Evolutionary conservation across 1,284 basidiomycete genomes (phyloP), one percentile per base, ranked within the genome.

Genomic region (Trametes hirsuta): DNA sequence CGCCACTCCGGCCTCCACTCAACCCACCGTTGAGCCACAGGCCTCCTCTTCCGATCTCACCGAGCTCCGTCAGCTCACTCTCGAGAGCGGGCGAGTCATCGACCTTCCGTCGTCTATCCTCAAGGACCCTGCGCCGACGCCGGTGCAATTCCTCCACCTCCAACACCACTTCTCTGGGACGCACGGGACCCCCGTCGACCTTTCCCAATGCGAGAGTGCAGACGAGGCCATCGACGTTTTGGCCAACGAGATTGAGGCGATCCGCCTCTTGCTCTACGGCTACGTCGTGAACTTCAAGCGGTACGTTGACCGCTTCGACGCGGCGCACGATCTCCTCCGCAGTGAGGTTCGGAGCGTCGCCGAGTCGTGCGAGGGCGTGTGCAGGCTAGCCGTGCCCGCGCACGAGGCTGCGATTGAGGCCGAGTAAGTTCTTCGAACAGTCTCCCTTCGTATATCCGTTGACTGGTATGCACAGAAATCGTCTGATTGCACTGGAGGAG

Each of bases 181-280:
- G 6, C 42, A 47, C 12, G 41, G 50, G 5, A 22, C 40, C 14
- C 42, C 53, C 22, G 9, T 50, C n/a, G 50, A 58, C 41, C 47
- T 65, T 24, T 25, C 52, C 8, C 15, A 47, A 18, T 62, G 61
- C 58, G 47, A 36, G 41, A 61, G 42, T 34, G 49, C 47, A 6
- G 61, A 62, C 44, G 61, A 62, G 35, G 55, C 54, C 10, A 35
- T 65, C 47, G 61, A 63, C 47, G 21, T 61, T 8, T 55, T 65
- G 14, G 61, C 64, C 18, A 47, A 59, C 39, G 64, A 65, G 53
- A 40, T 65, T 18, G 64, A 57, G 35, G 58, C 44, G 2, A 55
- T 65, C 45, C 57, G 56, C 9, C 55, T 52, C 36, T 46, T 65
- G 15, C 41, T 65, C 15, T 22, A 59, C 44, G 64, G 64, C 15